A percentile compares a stretch with the other conserved stretches of the same genome.
Evolutionary conservation across 1,139 yeast genomes (phyloP).

Genomic region (Candida sanyaensis): DNA sequence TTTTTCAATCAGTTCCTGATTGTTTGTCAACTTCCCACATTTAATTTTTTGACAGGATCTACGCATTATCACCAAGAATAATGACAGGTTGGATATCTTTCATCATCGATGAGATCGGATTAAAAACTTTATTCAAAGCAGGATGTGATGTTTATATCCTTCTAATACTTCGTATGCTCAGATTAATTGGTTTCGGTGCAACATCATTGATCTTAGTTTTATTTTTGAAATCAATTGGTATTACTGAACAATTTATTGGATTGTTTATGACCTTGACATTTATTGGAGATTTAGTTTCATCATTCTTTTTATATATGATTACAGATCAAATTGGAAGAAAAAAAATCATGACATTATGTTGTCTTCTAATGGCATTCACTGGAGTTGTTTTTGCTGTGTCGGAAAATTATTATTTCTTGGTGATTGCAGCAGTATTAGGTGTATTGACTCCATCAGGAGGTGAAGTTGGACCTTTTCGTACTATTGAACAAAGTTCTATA

Average conservation of each 20-base stretch:
- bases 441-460: conserved; percentile 45
- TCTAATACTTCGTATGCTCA: conserved; percentile 33
- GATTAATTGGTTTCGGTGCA: conserved; percentile 44
- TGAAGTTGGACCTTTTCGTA: conserved; percentile 46
- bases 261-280: conserved; percentile 62
- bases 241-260: conserved; percentile 35
- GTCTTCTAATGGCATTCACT: conserved; percentile 30
- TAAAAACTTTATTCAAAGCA: conserved; percentile 25
- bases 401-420: conserved; percentile 24
- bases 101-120: conserved; percentile 26
- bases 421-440: conserved; percentile 31
- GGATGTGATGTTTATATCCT: conserved; percentile 33
- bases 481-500: conserved; percentile 41
- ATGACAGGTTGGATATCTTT: conserved; percentile 8
- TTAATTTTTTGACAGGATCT: too few relatives aligned
- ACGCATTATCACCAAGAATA: background rate
- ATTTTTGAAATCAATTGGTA: conserved; percentile 32
- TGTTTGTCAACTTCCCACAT: too few relatives aligned
- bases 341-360: conserved; percentile 28
- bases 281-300: conserved; percentile 75
- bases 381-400: conserved; percentile 27
- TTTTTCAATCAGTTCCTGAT: too few relatives aligned
- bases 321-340: conserved; percentile 70
- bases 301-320: conserved; percentile 73
- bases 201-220: conserved; percentile 41